Evolutionary conservation across 805 yeast genomes (phyloP).

Genomic region (Sporopachydermia quercuum): DNA sequence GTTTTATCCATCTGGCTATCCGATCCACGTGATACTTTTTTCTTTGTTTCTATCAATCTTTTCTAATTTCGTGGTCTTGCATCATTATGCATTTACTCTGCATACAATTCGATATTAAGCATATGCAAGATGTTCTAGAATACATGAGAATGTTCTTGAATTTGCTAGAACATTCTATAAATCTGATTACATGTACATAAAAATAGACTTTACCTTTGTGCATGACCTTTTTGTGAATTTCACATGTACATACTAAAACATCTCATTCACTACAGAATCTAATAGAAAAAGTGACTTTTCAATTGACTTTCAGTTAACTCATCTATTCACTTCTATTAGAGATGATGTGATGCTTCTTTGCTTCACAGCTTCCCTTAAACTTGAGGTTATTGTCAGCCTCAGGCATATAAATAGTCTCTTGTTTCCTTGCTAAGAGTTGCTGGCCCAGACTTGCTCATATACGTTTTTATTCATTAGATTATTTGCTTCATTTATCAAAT

Average conservation of each 20-base stretch:
- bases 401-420: no score
- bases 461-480: background rate
- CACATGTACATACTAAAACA: slow-evolving; percentile 2
- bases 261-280: background rate
- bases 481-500: background rate
- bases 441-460: background rate
- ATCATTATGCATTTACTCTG: no score
- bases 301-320: background rate
- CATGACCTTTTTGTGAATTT: slow-evolving; percentile 3
- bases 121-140: background rate
- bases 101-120: no score
- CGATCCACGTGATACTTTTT: no score
- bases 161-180: slow-evolving; percentile 1
- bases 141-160: background rate
- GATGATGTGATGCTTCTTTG: background rate
- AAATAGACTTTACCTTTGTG: background rate
- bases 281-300: background rate
- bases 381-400: no score
- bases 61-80: no score
- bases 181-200: background rate
- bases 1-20: no score
- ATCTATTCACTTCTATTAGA: background rate
- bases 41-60: no score
- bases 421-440: background rate
- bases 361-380: no score